Base-by-base conservation (phyloP, 2,329 filamentous ascomycete genomes). In the Alternaria alternata region DNA sequence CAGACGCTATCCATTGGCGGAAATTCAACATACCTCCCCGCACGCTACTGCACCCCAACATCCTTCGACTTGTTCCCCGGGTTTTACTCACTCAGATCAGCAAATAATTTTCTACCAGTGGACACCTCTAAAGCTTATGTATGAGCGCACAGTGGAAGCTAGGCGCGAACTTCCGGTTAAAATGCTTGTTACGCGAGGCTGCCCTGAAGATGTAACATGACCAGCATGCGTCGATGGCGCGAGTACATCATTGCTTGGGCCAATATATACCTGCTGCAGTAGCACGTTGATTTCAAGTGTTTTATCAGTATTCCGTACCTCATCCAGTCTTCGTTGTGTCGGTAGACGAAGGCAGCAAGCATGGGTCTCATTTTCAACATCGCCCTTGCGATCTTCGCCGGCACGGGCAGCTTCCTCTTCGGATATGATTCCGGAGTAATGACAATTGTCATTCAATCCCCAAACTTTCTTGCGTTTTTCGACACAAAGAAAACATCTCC, bases 391-490 rank as follows among this genome's bases (percentile, higher is more conserved):
- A 58, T 78, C n/a, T 82, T 82, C 51, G 80, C 79, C 44, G 78
- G 74, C 24, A 82, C 80, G 7, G 81, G 80, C 51, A 80, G 76
- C 30, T 81, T 81, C 57, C 56, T 65, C 28, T 65, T 64, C 41
- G 61, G 51, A 34, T 76, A 82, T 71, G 68, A 79, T 62, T 71
- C 68, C 36, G 75, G 74, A 66, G 76, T 80, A 14, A 80, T 80
- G 78, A 77, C 78, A 0, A 81, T 86, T 71, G 86, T 87, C 60
- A 86, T 87, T 54, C 80, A 81, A n/a, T 84, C 82, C 9, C 79
- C 81, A 28, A 79, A 86, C 66, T 89, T 89, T 73, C 81, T 88
- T 18, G 59, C 71, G 1, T 87, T 85, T 70, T 89, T 90, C 76
- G 78, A 87, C 39, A 85, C 85, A 5, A 74, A 70, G 1, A 81